A percentile compares a stretch with the other conserved stretches of the same genome.
Conservation (phyloP, 352 stramenopile species). For the Saprolegnia diclina region DNA sequence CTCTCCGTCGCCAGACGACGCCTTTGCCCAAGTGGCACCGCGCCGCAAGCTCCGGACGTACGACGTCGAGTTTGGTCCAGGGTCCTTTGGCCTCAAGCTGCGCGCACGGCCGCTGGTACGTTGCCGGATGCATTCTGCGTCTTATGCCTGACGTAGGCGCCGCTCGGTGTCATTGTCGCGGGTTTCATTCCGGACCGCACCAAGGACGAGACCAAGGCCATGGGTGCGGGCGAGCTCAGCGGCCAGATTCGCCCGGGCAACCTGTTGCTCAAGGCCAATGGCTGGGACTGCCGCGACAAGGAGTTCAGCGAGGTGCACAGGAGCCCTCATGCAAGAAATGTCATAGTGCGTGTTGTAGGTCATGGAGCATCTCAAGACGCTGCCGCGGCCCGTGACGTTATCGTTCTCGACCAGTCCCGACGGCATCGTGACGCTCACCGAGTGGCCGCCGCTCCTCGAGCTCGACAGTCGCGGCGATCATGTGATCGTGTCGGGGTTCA, state of each 20-base stretch:
- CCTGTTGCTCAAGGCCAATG: constrained; percentile 58
- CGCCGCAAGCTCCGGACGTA: constrained; percentile 46
- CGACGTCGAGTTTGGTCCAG: constrained; percentile 62
- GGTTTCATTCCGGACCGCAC: constrained; percentile 59
- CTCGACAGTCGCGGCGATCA: constrained; percentile 43
- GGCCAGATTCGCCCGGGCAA: constrained; percentile 69
- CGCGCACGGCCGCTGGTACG: constrained; percentile 56
- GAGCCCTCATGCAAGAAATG: background rate
- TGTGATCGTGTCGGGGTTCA: constrained; percentile 61
- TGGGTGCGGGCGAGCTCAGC: constrained; percentile 47
- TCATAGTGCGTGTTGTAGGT: constrained; percentile 42
- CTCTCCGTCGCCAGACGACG: constrained; percentile 55
- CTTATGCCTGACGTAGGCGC: constrained; percentile 25
- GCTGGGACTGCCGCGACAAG: constrained; percentile 61
- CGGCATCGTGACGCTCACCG: constrained; percentile 61
- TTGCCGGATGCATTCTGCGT: background rate
- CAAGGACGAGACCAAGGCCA: constrained; percentile 30
- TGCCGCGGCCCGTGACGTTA: constrained; percentile 47
- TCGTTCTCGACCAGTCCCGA: constrained; percentile 74
- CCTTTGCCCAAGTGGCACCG: constrained; percentile 38
- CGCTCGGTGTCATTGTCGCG: constrained; percentile 67
- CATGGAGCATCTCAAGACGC: constrained; percentile 49
- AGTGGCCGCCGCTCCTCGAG: constrained; percentile 82
- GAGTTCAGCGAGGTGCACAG: constrained; percentile 38
- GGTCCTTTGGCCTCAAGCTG: constrained; percentile 66